Conservation (phyloP, 495 filamentous ascomycete genomes). For the Talaromyces liani region DNA sequence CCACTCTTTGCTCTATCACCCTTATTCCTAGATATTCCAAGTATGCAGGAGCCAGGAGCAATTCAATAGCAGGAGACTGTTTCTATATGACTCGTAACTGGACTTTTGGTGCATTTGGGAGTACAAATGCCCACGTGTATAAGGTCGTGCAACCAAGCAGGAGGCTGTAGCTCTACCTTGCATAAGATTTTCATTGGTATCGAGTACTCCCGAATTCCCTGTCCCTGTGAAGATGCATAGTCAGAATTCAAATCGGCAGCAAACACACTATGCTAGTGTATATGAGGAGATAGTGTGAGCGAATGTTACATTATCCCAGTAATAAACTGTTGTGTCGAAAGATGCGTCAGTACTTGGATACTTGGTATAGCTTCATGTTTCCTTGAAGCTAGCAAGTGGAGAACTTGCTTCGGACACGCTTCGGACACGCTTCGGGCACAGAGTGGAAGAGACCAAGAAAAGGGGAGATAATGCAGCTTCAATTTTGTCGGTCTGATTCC, state of each 20-base stretch:
- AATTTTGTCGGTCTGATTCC: not conserved
- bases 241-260: not conserved
- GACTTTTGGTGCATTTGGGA: not conserved
- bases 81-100: not conserved
- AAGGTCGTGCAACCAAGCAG: not conserved
- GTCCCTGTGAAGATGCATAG: not conserved
- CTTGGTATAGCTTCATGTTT: not conserved
- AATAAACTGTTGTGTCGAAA: not conserved
- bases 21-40: not conserved
- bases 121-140: not conserved
- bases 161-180: not conserved
- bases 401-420: not conserved
- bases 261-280: not conserved
- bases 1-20: not conserved
- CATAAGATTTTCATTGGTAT: not conserved
- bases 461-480: not conserved
- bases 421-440: not conserved
- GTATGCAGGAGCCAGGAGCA: not conserved
- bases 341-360: not conserved
- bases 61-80: not conserved
- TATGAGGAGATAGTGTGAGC: not conserved
- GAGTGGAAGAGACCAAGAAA: not conserved
- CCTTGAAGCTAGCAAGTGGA: not conserved
- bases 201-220: not conserved
- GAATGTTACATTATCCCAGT: not conserved